phyloP scores from a whole-genome alignment of 2,329 filamentous ascomycete species.

The Aspergillus brunneoviolaceus region DNA sequence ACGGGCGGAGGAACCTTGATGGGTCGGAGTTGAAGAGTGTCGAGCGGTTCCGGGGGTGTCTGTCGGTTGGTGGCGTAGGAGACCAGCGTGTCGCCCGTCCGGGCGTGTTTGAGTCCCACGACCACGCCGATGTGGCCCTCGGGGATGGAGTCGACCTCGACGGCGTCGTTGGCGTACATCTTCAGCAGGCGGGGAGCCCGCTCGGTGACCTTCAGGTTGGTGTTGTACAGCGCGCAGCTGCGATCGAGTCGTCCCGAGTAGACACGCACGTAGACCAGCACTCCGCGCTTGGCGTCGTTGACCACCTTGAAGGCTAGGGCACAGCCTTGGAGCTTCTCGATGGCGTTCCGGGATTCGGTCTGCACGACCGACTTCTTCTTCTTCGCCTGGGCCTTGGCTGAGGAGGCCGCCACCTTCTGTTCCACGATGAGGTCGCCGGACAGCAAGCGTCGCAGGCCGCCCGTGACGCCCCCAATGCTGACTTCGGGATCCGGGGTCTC shows the following conservation, averaged over 20 bases:
- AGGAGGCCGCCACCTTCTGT: slow-evolving; percentile 30
- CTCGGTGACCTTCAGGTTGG: slow-evolving; percentile 76
- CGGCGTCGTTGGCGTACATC: slow-evolving; percentile 84
- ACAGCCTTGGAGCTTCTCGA: slow-evolving; percentile 67
- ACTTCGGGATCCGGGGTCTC: slow-evolving; percentile 80
- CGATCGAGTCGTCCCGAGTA: slow-evolving; percentile 80
- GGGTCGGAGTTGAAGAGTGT: slow-evolving; percentile 77
- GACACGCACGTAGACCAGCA: slow-evolving; percentile 87
- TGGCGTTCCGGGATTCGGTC: slow-evolving; percentile 46
- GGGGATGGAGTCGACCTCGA: slow-evolving; percentile 76
- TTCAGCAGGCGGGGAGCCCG: slow-evolving; percentile 77
- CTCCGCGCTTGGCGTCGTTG: slow-evolving; percentile 78
- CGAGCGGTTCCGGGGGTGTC: slow-evolving; percentile 66
- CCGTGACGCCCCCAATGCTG: slow-evolving; percentile 59
- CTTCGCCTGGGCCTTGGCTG: slow-evolving; percentile 43
- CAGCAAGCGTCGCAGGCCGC: slow-evolving; percentile 54
- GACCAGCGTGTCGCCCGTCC: slow-evolving; percentile 90
- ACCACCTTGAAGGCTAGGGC: slow-evolving; percentile 89
- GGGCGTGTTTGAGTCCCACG: slow-evolving; percentile 81
- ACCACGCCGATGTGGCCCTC: slow-evolving; percentile 94
- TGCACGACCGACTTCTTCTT: slow-evolving; percentile 44
- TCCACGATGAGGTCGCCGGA: slow-evolving; percentile 46
- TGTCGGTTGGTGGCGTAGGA: slow-evolving; percentile 66
- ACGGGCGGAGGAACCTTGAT: slow-evolving; percentile 90
- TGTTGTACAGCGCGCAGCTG: slow-evolving; percentile 80